phyloP scores from a whole-genome alignment of 257 asterid genomes.

The Solanum corneliomulleri region DNA sequence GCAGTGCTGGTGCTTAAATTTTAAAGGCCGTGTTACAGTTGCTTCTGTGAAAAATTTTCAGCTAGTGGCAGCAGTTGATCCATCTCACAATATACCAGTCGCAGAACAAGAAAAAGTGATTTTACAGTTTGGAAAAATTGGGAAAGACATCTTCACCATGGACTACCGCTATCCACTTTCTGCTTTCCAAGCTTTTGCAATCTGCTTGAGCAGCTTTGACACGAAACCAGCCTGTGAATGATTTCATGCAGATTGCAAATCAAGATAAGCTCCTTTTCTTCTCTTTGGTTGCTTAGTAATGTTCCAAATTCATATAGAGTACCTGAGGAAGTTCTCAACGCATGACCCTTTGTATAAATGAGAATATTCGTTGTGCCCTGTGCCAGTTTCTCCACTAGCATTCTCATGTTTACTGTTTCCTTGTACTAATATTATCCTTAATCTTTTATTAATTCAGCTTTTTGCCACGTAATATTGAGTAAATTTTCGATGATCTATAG shows the following conservation, averaged over 20 bases:
- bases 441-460: not conserved
- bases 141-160: not conserved
- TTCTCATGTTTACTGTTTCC: not conserved
- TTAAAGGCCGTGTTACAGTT: not conserved
- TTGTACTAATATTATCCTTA: not conserved
- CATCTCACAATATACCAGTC: not conserved
- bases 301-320: not conserved
- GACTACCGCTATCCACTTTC: not conserved
- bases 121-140: not conserved
- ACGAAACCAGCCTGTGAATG: constrained; percentile 94
- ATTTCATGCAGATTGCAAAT: constrained; percentile 14
- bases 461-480: not conserved
- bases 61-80: not conserved
- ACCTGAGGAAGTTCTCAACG: not conserved
- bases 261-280: constrained; percentile 4
- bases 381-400: not conserved
- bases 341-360: not conserved
- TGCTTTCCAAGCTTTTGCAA: constrained; percentile 93
- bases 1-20: not conserved
- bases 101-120: not conserved
- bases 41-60: not conserved
- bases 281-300: not conserved
- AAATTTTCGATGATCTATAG: not conserved
- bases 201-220: constrained; percentile 96
- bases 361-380: constrained; percentile 10